These are phyloP conservation scores for Apiotrichum domesticum DNA, from an alignment of 1,284 basidiomycete genomes.

Conservation along the genomic window DNA sequence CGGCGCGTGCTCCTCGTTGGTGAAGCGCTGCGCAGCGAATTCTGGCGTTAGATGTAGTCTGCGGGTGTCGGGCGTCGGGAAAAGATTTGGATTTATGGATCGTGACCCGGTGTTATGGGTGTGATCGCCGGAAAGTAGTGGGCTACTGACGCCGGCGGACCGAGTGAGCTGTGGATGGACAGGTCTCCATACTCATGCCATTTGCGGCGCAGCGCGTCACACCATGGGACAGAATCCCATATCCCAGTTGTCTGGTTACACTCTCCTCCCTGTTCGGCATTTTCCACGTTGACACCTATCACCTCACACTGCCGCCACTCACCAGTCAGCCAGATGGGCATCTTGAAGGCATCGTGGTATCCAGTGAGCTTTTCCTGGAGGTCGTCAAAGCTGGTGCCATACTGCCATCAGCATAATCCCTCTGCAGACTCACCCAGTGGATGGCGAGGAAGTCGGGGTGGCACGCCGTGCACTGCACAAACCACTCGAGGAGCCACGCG, in stretches of 20 bases:
- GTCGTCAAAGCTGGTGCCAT: conserved; percentile 53
- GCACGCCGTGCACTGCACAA: conserved; percentile 47
- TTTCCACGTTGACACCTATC: too few relatives aligned
- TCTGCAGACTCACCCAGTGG: conserved; percentile 35
- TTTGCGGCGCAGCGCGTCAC: too few relatives aligned
- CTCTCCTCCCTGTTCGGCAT: too few relatives aligned
- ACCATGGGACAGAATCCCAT: too few relatives aligned
- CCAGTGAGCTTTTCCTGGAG: conserved; percentile 54
- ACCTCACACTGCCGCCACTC: neutral
- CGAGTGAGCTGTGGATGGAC: too few relatives aligned
- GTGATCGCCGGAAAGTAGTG: too few relatives aligned
- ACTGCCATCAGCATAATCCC: conserved; percentile 49
- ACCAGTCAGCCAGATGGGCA: conserved; percentile 58
- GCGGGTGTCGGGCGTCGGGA: too few relatives aligned
- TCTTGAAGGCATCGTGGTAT: conserved; percentile 54
- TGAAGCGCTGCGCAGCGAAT: conserved; percentile 44
- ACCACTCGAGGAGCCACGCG: conserved; percentile 49
- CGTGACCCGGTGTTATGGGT: too few relatives aligned
- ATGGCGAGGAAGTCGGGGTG: conserved; percentile 50
- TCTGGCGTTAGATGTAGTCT: conserved; percentile 10
- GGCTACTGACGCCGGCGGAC: too few relatives aligned
- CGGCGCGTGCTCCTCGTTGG: conserved; percentile 7
- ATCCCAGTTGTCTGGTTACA: too few relatives aligned
- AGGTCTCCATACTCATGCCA: too few relatives aligned
- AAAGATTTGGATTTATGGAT: too few relatives aligned